Percentiles rank a stretch among this genome's conserved stretches.
These are phyloP conservation scores for Beauveria rudraprayagi DNA, from an alignment of 2,329 filamentous ascomycete genomes.

Conservation along the genomic window DNA sequence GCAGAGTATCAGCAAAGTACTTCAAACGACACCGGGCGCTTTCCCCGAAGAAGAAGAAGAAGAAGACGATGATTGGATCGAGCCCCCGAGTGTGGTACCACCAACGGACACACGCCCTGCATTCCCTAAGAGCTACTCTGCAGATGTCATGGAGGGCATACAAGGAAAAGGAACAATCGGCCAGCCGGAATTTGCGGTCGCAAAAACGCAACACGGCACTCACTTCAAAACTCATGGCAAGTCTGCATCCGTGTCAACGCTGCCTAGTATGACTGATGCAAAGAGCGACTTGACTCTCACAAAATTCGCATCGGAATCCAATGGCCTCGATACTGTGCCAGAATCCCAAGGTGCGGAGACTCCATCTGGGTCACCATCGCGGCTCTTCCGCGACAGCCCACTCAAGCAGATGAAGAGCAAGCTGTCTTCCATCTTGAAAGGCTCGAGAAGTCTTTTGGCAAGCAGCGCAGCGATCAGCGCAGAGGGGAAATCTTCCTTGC, in stretches of 20 bases:
- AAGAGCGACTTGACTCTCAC: conserved; percentile 32
- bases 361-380: conserved; percentile 48
- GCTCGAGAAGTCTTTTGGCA: conserved; percentile 76
- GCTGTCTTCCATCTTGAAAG: conserved; percentile 82
- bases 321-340: conserved; percentile 38
- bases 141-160: conserved; percentile 53
- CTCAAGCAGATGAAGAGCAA: conserved; percentile 90
- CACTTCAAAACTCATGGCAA: conserved; percentile 39
- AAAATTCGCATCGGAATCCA: conserved; percentile 54
- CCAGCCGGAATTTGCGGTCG: conserved; percentile 28
- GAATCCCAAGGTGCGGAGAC: conserved; percentile 36
- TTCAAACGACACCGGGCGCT: conserved; percentile 45
- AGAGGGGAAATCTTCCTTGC: conserved; percentile 49
- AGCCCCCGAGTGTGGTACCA: conserved; percentile 34
- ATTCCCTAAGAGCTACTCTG: conserved; percentile 52
- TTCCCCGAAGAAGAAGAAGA: conserved; percentile 52
- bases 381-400: conserved; percentile 61
- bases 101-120: conserved; percentile 35
- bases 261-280: conserved; percentile 25
- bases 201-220: background rate
- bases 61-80: conserved; percentile 56
- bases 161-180: conserved; percentile 40
- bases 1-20: conserved; percentile 18
- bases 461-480: conserved; percentile 61
- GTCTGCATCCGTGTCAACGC: conserved; percentile 53